Conservation (phyloP, 257 asterid genomes). For the Haberlea rhodopensis region DNA sequence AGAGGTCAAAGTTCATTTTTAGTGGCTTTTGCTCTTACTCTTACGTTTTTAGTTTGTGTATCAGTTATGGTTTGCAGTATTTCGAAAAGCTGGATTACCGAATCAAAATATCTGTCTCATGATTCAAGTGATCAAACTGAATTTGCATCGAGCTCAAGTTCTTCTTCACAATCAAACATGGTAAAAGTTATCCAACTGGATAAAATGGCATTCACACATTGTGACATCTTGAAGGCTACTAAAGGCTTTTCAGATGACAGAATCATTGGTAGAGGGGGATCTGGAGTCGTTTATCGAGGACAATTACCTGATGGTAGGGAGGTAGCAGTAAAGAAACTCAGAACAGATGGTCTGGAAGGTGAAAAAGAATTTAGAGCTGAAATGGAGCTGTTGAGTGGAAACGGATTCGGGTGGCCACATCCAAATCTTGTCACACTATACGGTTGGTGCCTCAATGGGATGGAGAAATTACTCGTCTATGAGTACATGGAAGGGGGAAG, state of each 20-base stretch:
- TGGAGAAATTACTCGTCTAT: slow-evolving; percentile 79
- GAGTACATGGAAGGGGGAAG: slow-evolving; percentile 97
- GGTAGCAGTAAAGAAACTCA: slow-evolving; percentile 81
- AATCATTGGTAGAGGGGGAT: slow-evolving; percentile 87
- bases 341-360: slow-evolving; percentile 76
- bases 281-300: slow-evolving; percentile 78
- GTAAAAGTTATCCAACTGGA: slow-evolving; percentile 77
- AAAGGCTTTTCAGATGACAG: slow-evolving; percentile 63
- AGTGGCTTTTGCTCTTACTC: slow-evolving; percentile 33
- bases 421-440: slow-evolving; percentile 86
- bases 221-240: slow-evolving; percentile 81
- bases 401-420: slow-evolving; percentile 88
- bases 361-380: slow-evolving; percentile 85
- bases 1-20: slow-evolving; percentile 36
- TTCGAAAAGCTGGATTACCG: slow-evolving; percentile 42
- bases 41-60: slow-evolving; percentile 62
- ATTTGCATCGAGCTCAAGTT: slow-evolving; percentile 47
- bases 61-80: slow-evolving; percentile 51
- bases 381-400: slow-evolving; percentile 80
- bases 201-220: slow-evolving; percentile 75
- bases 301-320: slow-evolving; percentile 74
- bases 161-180: slow-evolving; percentile 58
- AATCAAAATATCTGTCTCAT: slow-evolving; percentile 43
- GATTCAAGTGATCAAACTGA: slow-evolving; percentile 42
- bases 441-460: slow-evolving; percentile 85